Evolutionary conservation across 2,329 filamentous ascomycete species (phyloP).

Genomic region (Herpotrichia juniperi): DNA sequence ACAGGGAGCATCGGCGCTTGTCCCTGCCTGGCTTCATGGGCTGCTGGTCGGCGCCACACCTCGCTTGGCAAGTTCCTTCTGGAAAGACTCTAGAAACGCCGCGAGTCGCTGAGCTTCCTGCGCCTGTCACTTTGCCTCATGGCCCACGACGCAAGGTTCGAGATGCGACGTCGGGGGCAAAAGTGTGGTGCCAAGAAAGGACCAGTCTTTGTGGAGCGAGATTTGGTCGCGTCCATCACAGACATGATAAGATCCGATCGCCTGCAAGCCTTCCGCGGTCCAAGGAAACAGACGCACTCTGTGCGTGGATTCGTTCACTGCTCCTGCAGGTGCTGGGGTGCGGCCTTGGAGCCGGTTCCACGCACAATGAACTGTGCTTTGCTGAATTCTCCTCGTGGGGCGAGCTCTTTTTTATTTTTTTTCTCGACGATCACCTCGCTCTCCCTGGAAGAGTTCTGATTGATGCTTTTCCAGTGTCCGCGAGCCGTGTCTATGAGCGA

Average conservation of each 20-base stretch:
- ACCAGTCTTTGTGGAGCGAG: constrained; percentile 8
- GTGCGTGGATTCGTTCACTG: constrained; percentile 23
- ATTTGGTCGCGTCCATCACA: constrained; percentile 24
- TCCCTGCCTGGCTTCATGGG: constrained; percentile 5
- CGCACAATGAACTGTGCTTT: constrained; percentile 30
- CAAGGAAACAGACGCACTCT: constrained; percentile 32
- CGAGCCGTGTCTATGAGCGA: neutral
- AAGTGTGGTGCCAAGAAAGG: constrained; percentile 6
- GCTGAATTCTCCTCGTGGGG: constrained; percentile 19
- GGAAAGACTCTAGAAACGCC: constrained; percentile 33
- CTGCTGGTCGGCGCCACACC: constrained; percentile 14
- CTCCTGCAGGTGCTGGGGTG: constrained; percentile 30
- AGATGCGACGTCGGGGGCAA: constrained; percentile 22
- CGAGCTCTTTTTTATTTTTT: constrained; percentile 19
- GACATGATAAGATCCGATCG: constrained; percentile 34
- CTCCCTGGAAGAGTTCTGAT: neutral
- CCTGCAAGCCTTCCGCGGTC: constrained; percentile 39
- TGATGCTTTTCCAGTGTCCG: neutral
- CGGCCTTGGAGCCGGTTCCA: constrained; percentile 28
- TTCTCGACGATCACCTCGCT: constrained; percentile 3
- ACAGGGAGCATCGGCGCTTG: constrained; percentile 15
- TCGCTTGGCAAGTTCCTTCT: constrained; percentile 35
- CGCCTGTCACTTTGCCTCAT: no score
- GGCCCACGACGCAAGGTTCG: no score
- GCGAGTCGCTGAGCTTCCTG: constrained; percentile 32